Percentiles rank a stretch among this genome's conserved stretches.
phyloP scores from a whole-genome alignment of 169 alveolate genomes.

The Eimeria praecox region DNA sequence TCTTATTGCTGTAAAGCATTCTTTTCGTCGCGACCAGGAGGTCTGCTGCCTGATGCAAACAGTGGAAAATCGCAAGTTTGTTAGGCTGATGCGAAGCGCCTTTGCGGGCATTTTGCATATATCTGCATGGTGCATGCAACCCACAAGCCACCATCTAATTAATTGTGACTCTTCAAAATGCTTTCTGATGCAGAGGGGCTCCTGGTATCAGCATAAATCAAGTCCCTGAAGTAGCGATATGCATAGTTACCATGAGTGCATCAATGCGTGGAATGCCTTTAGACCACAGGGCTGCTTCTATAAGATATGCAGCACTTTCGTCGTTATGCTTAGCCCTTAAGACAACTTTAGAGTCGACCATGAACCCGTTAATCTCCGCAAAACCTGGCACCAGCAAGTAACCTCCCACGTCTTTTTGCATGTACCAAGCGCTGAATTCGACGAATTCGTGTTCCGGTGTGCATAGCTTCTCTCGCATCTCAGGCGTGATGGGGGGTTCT shows the following conservation, averaged over 20 bases:
- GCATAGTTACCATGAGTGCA: slow-evolving; percentile 13
- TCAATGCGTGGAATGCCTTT: slow-evolving; percentile 61
- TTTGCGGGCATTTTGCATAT: neutral
- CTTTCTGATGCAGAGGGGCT: neutral
- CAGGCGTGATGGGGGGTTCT: slow-evolving; percentile 34
- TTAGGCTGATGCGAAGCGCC: neutral
- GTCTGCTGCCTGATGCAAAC: slow-evolving; percentile 57
- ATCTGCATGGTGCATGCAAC: neutral
- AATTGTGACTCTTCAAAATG: neutral
- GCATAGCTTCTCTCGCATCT: slow-evolving; percentile 21
- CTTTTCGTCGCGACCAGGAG: slow-evolving; percentile 64
- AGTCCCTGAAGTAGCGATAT: neutral
- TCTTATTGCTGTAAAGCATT: slow-evolving; percentile 5
- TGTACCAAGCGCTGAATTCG: slow-evolving; percentile 47
- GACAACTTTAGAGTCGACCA: slow-evolving; percentile 10
- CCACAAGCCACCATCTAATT: neutral
- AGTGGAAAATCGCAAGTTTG: neutral
- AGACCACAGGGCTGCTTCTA: slow-evolving; percentile 70
- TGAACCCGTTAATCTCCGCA: slow-evolving; percentile 50
- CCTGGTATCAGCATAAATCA: neutral
- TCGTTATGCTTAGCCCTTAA: slow-evolving; percentile 36
- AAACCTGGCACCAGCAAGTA: slow-evolving; percentile 23
- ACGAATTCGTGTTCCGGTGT: slow-evolving; percentile 55
- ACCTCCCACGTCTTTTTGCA: slow-evolving; percentile 34
- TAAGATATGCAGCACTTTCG: slow-evolving; percentile 43